phyloP scores from a whole-genome alignment of 352 stramenopile genomes.

The Pythium vanterpoolii region DNA sequence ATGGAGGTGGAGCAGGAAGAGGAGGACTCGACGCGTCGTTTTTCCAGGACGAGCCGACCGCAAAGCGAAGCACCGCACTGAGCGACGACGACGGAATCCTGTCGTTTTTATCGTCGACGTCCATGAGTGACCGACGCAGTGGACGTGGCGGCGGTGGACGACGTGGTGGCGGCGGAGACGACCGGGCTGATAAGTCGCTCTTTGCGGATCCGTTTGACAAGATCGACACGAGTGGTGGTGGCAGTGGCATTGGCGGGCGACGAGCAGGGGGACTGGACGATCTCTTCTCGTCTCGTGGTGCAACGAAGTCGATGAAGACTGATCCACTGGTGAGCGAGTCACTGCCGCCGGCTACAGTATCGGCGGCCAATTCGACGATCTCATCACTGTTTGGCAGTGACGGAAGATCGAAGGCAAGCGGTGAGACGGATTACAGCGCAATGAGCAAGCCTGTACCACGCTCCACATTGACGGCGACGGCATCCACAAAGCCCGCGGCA shows the following conservation, averaged over 20 bases:
- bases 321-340: neutral
- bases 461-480: neutral
- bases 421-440: neutral
- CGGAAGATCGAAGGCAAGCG: neutral
- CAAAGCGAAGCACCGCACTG: no score
- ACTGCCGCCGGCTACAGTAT: neutral
- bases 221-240: neutral
- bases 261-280: conserved; percentile 14
- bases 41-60: conserved; percentile 21
- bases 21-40: conserved; percentile 22
- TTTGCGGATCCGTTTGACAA: conserved; percentile 24
- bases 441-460: conserved; percentile 6
- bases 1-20: neutral
- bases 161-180: neutral
- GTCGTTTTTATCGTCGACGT: conserved; percentile 18
- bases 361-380: conserved; percentile 15
- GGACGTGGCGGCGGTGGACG: conserved; percentile 6
- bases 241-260: neutral
- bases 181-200: neutral
- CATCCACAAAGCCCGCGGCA: neutral
- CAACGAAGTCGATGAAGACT: neutral
- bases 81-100: conserved; percentile 6
- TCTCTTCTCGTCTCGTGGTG: conserved; percentile 13
- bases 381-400: conserved; percentile 22
- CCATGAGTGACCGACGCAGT: no score